Conservation (phyloP, 768 basidiomycete species). For the Sarcodon sp. region DNA sequence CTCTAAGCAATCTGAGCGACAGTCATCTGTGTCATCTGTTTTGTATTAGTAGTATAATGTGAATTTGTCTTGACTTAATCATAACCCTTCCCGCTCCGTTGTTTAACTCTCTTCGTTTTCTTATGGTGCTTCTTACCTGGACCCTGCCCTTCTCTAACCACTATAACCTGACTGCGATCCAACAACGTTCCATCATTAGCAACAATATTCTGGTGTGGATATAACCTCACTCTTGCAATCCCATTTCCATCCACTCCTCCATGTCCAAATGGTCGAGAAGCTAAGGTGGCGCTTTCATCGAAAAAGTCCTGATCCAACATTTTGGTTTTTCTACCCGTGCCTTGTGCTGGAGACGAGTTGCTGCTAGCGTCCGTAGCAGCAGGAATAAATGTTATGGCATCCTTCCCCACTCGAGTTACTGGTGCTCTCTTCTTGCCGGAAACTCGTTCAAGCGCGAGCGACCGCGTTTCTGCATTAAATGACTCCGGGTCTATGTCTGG, state of each 20-base stretch:
- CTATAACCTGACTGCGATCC: slow-evolving; percentile 12
- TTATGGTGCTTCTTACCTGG: slow-evolving; percentile 78
- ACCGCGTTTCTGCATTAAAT: slow-evolving; percentile 68
- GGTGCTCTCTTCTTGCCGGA: slow-evolving; percentile 85
- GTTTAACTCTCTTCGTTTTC: slow-evolving; percentile 69
- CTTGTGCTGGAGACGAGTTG: slow-evolving; percentile 3
- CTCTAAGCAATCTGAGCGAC: too few species aligned
- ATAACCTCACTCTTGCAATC: slow-evolving; percentile 44
- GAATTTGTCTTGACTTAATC: slow-evolving; percentile 29
- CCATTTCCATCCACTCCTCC: slow-evolving; percentile 39
- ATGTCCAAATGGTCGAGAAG: slow-evolving; percentile 52
- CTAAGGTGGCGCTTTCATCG: slow-evolving; percentile 33
- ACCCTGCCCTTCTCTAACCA: not conserved
- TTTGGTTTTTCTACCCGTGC: slow-evolving; percentile 37
- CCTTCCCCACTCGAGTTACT: slow-evolving; percentile 71
- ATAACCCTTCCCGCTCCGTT: slow-evolving; percentile 89
- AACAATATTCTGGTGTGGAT: slow-evolving; percentile 77
- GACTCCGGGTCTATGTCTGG: slow-evolving; percentile 48
- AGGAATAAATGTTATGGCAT: slow-evolving; percentile 71
- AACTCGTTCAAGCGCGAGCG: slow-evolving; percentile 41
- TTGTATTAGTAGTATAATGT: too few species aligned
- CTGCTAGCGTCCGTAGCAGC: slow-evolving; percentile 16
- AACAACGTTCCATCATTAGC: slow-evolving; percentile 69
- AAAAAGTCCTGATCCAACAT: slow-evolving; percentile 84
- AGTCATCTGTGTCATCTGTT: too few species aligned